Evolutionary conservation across 1,139 yeast species (phyloP), one percentile per base, ranked within the genome.

Genomic region (Yamadazyma diospyri): DNA sequence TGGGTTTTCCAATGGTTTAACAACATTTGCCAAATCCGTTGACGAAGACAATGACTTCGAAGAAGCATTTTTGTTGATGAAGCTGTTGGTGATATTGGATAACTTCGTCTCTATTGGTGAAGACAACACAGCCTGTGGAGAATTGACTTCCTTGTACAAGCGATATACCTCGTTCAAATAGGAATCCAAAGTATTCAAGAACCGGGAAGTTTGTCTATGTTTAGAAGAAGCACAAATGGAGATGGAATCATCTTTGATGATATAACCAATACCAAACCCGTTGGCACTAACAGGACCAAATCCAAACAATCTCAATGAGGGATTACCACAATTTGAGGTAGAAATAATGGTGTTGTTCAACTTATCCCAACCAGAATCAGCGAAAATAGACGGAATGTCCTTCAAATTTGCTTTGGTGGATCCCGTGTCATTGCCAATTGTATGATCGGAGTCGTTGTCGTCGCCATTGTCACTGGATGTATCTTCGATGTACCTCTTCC

Each of bases 201-300:
- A 84, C 57, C 97, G 74, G 43, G 74, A 67, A 1, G 97, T 88
- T 62, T 88, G 97, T 43, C 96, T 75, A 57, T 88, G 95, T 59
- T 86, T 88, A 6, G 95, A 86, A 17, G 94, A 78, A 1, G 86
- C 94, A 55, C 95, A 87, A 25, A 88, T 77, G 2, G 94, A 81
- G 34, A 88, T 77, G 4, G 92, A 80, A 50, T 85, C 87, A 38
- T 78, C 87, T 55, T 88, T 86, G 50, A 88, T 82, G 47, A 88
- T 87, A 57, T 88, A 88, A 3, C 95, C 96, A 32, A 88, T 72
- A 17, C 97, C 97, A 61, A 84, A 88, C 11, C 97, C 97, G 49
- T 83, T 87, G 15, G 94, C 80, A 21, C 87, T 75, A 5, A 85
- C 89, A 3, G 96, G 97, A 4, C 97, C 97, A 60, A 88, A 88